Evolutionary conservation across 2,329 filamentous ascomycete genomes (phyloP), one percentile per base, ranked within the genome.

Genomic region (Curvularia verruculosa): DNA sequence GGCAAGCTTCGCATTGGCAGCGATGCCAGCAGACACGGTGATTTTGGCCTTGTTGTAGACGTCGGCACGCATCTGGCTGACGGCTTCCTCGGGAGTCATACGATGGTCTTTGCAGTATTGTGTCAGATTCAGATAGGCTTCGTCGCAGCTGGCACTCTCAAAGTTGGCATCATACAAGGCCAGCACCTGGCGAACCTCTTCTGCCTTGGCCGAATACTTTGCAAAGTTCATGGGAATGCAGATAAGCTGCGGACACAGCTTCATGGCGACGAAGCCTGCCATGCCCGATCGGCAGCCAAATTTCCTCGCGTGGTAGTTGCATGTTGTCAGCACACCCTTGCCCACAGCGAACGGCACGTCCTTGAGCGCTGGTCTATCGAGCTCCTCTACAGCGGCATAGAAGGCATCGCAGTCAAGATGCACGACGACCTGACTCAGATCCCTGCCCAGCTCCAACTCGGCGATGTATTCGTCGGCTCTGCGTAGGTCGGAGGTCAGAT

Each of bases 341-440:
- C 95, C 95, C 0, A 99, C 95, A 0, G 94, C 92, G 78, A 99
- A 97, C 0, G 95, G 95, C 0, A 96, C 81, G 37, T 92, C 82
- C 58, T 89, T 90, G 44, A 99, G 83, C 72, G 96, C 93, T 0
- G 94, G 95, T 1, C 89, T 84, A 62, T 84, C 81, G 41, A 84
- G 74, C 69, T 83, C 91, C 75, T 98, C 95, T 0, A 98, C 95
- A 0, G 95, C 92, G 0, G 95, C 95, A 71, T 95, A 99, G 77
- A 99, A 99, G 15, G 95, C 95, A 80, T 99, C 95, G 77, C 95
- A 98, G 75, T 99, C 95, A 46, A 98, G 85, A 73, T 99, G 95
- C 0, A 98, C 89, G 23, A 98, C 86, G 55, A 86, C 82, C 74
- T 98, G 95, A 0, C 88, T 89, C 34, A 99, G 80, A 70, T 98